Conservation (phyloP, 345 rosid genomes). For the Syzygium jambos region DNA sequence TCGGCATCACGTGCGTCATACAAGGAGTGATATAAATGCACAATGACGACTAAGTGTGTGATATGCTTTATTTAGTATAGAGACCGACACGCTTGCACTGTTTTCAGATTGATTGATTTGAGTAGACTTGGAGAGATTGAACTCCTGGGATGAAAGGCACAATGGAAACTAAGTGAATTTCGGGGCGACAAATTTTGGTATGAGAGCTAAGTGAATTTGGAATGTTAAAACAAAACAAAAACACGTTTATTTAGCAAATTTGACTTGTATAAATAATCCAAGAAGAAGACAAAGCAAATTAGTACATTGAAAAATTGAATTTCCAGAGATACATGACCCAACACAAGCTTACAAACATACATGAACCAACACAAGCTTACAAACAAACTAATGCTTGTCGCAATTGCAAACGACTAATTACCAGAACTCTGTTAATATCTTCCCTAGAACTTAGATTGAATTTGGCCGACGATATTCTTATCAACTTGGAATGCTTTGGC, state of each 20-base stretch:
- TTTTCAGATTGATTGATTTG: too few relatives aligned
- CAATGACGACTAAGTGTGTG: too few relatives aligned
- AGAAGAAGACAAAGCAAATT: background rate
- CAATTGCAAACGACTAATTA: background rate
- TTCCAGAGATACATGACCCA: background rate
- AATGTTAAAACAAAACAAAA: background rate
- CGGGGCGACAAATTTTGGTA: rapidly evolving
- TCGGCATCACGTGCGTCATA: background rate
- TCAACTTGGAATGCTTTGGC: background rate
- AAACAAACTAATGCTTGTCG: background rate
- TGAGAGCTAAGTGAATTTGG: background rate
- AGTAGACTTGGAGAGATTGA: too few relatives aligned
- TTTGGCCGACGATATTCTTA: background rate
- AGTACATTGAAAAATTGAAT: background rate
- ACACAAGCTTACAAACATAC: background rate
- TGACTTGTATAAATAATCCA: background rate
- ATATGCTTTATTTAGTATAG: too few relatives aligned
- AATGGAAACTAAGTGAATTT: background rate
- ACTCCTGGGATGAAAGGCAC: too few relatives aligned
- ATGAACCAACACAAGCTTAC: background rate
- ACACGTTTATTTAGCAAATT: background rate
- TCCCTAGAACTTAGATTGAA: background rate
- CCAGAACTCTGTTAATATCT: background rate
- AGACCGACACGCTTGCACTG: too few relatives aligned
- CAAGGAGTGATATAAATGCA: too few relatives aligned